Percentiles rank a stretch among this genome's conserved stretches.
These are phyloP conservation scores for Suillus lakei DNA, from an alignment of 768 basidiomycete species.

Conservation along the genomic window DNA sequence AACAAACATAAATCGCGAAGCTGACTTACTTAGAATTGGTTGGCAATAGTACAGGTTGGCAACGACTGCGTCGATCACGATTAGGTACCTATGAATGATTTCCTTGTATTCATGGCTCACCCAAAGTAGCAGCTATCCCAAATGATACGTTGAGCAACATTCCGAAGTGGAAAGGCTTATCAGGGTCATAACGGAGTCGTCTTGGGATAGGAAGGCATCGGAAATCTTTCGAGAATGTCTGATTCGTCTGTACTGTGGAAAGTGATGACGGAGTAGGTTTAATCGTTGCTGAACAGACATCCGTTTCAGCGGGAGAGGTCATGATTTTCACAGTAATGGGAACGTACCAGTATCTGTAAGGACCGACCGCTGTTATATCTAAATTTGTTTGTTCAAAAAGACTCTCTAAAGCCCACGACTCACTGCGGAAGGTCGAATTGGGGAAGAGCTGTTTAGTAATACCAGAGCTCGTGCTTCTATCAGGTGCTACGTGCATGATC, in stretches of 20 bases:
- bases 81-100: not conserved
- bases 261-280: not conserved
- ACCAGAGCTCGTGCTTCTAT: not conserved
- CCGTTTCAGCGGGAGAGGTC: not conserved
- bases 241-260: not conserved
- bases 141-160: conserved; percentile 48
- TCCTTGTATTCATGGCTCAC: conserved; percentile 28
- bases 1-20: not conserved
- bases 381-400: not conserved
- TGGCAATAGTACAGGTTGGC: conserved; percentile 85
- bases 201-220: conserved; percentile 53
- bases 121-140: conserved; percentile 51
- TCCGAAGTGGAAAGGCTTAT: conserved; percentile 40
- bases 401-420: not conserved
- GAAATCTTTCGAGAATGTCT: conserved; percentile 33
- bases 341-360: not conserved
- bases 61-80: conserved; percentile 33
- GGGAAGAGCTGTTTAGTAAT: not conserved
- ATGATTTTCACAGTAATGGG: not conserved
- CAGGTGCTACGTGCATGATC: not conserved
- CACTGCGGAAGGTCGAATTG: not conserved
- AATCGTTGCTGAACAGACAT: not conserved
- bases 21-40: conserved; percentile 69
- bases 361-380: not conserved
- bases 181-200: conserved; percentile 44